These are phyloP conservation scores for Cadophora sp. DNA, from an alignment of 2,329 filamentous ascomycete species.

Conservation along the genomic window DNA sequence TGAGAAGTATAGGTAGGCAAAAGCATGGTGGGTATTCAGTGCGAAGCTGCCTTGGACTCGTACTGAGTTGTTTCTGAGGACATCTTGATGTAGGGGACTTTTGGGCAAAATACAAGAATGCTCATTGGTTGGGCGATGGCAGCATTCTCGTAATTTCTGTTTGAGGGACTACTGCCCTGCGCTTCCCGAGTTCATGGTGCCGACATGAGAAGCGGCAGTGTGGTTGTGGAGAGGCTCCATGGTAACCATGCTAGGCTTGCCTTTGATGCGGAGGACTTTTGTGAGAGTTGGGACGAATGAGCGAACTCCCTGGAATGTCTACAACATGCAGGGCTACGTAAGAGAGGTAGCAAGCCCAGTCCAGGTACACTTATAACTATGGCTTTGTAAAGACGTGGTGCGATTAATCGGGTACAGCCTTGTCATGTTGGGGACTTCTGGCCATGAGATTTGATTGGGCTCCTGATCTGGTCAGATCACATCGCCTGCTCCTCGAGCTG, in stretches of 20 bases:
- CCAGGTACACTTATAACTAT: not conserved
- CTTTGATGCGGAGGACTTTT: not conserved
- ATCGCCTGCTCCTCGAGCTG: not conserved
- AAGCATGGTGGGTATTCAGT: not conserved
- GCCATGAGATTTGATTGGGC: not conserved
- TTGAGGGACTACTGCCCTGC: too few relatives aligned
- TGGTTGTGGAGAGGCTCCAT: too few relatives aligned
- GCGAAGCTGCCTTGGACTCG: not conserved
- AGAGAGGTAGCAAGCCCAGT: too few relatives aligned
- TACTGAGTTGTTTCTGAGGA: not conserved
- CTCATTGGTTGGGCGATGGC: not conserved
- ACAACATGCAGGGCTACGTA: not conserved
- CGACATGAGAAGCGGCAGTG: not conserved
- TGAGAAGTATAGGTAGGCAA: not conserved
- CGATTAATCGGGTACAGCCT: not conserved
- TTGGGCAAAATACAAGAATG: not conserved
- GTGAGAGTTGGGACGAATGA: not conserved
- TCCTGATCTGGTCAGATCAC: not conserved
- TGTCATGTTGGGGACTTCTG: constrained; percentile 16
- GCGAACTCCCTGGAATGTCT: not conserved
- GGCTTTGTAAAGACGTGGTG: too few relatives aligned
- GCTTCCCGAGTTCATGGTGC: not conserved
- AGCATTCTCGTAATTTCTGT: too few relatives aligned
- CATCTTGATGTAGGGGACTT: constrained; percentile 8
- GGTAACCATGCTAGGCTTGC: too few relatives aligned